Evolutionary conservation across 75 land plant genomes (phyloP), one percentile per base, ranked within the genome.

Genomic region (Sequoiadendron giganteum): DNA sequence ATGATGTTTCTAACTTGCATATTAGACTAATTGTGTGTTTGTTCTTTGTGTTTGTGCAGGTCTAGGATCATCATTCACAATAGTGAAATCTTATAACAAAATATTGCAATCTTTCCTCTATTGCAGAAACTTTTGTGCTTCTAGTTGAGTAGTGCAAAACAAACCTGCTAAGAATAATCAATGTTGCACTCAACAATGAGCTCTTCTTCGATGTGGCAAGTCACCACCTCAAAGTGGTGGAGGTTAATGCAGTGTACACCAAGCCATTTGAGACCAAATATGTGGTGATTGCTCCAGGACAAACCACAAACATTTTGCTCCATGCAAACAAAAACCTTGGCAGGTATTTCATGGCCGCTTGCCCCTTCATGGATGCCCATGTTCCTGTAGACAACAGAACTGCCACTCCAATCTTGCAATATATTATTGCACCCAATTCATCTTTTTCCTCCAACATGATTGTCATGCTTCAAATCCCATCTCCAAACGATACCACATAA

Each of bases 91-190:
- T 5, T 25, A 30, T 0, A 28, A 32, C 3, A n/a, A 7, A 25
- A 38, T 0, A n/a, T 3, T n/a, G 13, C 2, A 5, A 11, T 75
- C 1, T 75, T 16, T 13, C 38, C 34, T 34, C 14, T 48, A 87
- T 86, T 88, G 65, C 93, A 93, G 95, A 93, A 68, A 88, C 92
- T 14, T 91, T 88, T 87, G 86, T 52, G 79, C 86, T 92, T 45
- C 90, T 88, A 49, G 93, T 94, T 84, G 79, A 87, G 58, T 90
- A 88, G 9, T 88, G 89, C 14, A 92, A 94, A 86, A 87, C 88
- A 0, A 91, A 93, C 77, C 83, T 93, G 9, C 92, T 92, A 32
- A 89, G 92, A 18, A 39, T 93, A 19, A 87, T 93, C 86, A 91
- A 91, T 70, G 92, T 89, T 77, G 93, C 94, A 30, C 87, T 94